Percentiles rank a stretch among this genome's conserved stretches.
These are phyloP conservation scores for Bruguiera gymnorhiza DNA, from an alignment of 345 rosid genomes.

Conservation along the genomic window DNA sequence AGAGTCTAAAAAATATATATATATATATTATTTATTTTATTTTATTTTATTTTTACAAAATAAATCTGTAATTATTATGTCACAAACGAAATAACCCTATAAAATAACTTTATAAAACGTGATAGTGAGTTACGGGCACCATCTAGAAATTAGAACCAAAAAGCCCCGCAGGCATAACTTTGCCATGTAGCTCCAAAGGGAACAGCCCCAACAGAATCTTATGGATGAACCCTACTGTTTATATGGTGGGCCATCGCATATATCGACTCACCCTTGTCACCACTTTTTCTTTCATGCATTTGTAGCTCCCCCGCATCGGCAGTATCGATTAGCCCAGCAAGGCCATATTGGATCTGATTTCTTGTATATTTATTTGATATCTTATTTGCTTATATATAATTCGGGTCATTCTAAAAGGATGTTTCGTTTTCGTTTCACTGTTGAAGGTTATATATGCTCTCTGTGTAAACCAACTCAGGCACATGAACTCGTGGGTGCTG, in stretches of 20 bases:
- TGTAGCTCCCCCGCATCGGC: not conserved
- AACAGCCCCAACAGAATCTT: conserved; percentile 68
- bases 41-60: no score
- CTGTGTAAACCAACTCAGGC: conserved; percentile 23
- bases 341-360: no score
- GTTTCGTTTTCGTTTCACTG: conserved; percentile 27
- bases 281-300: conserved; percentile 11
- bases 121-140: conserved; percentile 17
- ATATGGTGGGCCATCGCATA: conserved; percentile 33
- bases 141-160: no score
- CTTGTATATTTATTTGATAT: no score
- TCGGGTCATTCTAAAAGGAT: conserved; percentile 29
- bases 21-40: no score
- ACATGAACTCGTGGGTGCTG: conserved; percentile 22
- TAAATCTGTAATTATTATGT: no score
- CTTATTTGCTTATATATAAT: not conserved
- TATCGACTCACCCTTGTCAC: not conserved
- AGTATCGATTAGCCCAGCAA: not conserved
- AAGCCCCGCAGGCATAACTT: conserved; percentile 1
- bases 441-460: not conserved
- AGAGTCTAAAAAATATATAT: no score
- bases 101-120: not conserved
- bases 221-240: conserved; percentile 45
- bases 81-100: no score
- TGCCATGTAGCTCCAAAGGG: conserved; percentile 48